A percentile compares a stretch with the other conserved stretches of the same genome.
These are phyloP conservation scores for Begonia masoniana DNA, from an alignment of 306 rosid species.

Conservation along the genomic window DNA sequence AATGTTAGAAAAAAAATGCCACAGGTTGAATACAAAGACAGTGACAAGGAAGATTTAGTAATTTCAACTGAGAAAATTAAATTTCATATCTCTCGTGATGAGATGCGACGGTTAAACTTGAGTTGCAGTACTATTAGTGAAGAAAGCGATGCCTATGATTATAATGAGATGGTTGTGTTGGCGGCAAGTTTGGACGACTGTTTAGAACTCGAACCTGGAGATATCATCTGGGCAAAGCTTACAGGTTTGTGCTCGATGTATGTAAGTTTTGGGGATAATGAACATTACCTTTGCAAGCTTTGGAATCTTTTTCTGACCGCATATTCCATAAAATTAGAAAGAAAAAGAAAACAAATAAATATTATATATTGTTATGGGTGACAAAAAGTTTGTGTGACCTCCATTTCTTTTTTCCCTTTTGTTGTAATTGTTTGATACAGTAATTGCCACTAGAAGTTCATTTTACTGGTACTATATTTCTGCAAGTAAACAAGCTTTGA, in stretches of 20 bases:
- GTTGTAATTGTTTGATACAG: too few relatives aligned
- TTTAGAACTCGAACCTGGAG: conserved; percentile 82
- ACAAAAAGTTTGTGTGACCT: too few relatives aligned
- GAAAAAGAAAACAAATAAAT: neutral
- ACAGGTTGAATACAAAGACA: conserved; percentile 79
- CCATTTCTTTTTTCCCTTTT: too few relatives aligned
- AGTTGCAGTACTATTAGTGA: conserved; percentile 32
- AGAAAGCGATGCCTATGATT: conserved; percentile 56
- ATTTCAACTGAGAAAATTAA: conserved; percentile 66
- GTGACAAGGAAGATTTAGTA: conserved; percentile 57
- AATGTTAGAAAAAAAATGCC: conserved; percentile 6
- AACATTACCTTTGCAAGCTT: too few relatives aligned
- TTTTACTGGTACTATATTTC: too few relatives aligned
- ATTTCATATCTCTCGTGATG: conserved; percentile 67
- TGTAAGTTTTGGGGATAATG: neutral
- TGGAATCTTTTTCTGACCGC: too few relatives aligned
- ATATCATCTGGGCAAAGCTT: conserved; percentile 94
- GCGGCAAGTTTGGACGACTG: conserved; percentile 91
- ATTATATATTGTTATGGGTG: too few relatives aligned
- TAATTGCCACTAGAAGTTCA: too few relatives aligned
- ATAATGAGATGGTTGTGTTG: conserved; percentile 80
- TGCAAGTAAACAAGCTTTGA: too few relatives aligned
- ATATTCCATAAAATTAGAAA: neutral
- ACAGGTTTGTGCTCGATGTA: conserved; percentile 54
- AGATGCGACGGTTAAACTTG: conserved; percentile 65